Conservation (phyloP, 2,329 filamentous ascomycete genomes). For the Didymella pomorum region DNA sequence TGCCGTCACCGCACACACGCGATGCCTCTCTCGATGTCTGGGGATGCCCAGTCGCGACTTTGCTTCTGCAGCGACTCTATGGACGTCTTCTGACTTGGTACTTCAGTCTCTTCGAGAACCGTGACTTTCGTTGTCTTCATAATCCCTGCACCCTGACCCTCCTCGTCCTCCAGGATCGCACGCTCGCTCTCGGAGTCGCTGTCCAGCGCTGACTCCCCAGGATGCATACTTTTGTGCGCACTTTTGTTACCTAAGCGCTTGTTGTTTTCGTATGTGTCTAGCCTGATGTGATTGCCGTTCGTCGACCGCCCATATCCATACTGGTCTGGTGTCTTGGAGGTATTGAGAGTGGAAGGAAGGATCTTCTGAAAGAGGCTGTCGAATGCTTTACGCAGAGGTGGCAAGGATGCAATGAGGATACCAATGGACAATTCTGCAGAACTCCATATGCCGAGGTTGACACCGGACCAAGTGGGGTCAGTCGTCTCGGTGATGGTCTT, state of each 20-base stretch:
- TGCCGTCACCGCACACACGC: conserved; percentile 1
- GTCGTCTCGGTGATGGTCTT: conserved; percentile 28
- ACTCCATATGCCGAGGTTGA: conserved; percentile 40
- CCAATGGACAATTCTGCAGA: conserved; percentile 34
- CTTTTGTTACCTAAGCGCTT: conserved; percentile 3
- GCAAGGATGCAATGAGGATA: conserved; percentile 33
- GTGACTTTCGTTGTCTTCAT: conserved; percentile 37
- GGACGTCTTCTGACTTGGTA: conserved; percentile 8
- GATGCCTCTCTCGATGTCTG: conserved; percentile 13
- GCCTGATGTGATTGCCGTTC: conserved; percentile 22
- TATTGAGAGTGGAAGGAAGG: conserved; percentile 24
- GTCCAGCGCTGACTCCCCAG: conserved; percentile 35
- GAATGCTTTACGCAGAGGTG: conserved; percentile 40
- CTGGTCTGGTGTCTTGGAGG: conserved; percentile 15
- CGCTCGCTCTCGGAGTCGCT: conserved; percentile 39
- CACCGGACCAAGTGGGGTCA: conserved; percentile 38
- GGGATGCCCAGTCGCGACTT: conserved; percentile 21
- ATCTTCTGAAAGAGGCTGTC: conserved; percentile 29
- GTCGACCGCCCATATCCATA: conserved; percentile 25
- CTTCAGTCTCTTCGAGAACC: conserved; percentile 21
- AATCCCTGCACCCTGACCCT: conserved; percentile 32
- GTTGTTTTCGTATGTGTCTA: conserved; percentile 23
- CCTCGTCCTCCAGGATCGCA: conserved; percentile 34
- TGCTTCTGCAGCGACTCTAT: conserved; percentile 17
- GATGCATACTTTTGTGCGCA: conserved; percentile 10